Percentiles rank a stretch among this genome's conserved stretches.
These are phyloP conservation scores for Scheffersomyces quercinus DNA, from an alignment of 1,139 yeast genomes.

Conservation along the genomic window DNA sequence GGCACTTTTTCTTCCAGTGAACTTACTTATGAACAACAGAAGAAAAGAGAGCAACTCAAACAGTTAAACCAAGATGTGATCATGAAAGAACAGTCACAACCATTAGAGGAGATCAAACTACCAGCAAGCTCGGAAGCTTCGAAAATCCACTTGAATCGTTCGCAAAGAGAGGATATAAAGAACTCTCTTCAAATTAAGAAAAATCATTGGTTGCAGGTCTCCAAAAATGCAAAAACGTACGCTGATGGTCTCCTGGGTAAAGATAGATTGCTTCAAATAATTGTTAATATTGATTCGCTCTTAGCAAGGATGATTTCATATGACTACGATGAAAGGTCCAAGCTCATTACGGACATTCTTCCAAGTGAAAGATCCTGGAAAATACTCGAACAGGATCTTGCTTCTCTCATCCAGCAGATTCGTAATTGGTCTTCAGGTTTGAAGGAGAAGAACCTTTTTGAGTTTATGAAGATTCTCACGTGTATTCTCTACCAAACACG, in stretches of 20 bases:
- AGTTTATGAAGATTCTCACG: slow-evolving; percentile 25
- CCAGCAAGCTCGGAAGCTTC: slow-evolving; percentile 6
- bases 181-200: slow-evolving; percentile 20
- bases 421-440: slow-evolving; percentile 12
- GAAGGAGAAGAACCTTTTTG: slow-evolving; percentile 20
- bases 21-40: slow-evolving; percentile 11
- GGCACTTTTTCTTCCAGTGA: not conserved
- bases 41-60: slow-evolving; percentile 19
- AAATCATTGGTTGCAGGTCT: slow-evolving; percentile 30
- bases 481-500: slow-evolving; percentile 32
- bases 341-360: slow-evolving; percentile 22
- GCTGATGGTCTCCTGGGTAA: slow-evolving; percentile 20
- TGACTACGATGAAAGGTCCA: slow-evolving; percentile 38
- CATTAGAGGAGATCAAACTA: slow-evolving; percentile 9
- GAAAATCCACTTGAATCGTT: slow-evolving; percentile 2
- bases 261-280: slow-evolving; percentile 23
- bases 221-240: slow-evolving; percentile 26
- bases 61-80: slow-evolving; percentile 22
- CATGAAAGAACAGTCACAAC: slow-evolving; percentile 13
- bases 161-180: slow-evolving; percentile 21
- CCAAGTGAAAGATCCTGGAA: slow-evolving; percentile 42
- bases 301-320: slow-evolving; percentile 30
- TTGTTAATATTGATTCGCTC: slow-evolving; percentile 35
- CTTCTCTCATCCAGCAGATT: slow-evolving; percentile 22
- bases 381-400: slow-evolving; percentile 26